Conservation (phyloP, 176 grass and related monocot genomes). For the Lolium perenne region DNA sequence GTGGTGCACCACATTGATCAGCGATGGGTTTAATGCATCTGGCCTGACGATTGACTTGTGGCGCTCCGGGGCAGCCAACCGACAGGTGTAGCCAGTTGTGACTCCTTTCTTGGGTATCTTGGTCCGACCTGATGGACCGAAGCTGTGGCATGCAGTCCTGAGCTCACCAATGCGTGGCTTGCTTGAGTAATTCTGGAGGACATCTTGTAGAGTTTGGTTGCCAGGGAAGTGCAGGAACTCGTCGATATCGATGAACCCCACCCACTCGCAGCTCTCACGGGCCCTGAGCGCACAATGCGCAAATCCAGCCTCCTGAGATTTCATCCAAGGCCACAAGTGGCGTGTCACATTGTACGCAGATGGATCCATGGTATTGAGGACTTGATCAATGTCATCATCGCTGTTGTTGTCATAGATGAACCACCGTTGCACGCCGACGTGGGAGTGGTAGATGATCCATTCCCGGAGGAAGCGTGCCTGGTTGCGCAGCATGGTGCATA, state of each 20-base stretch:
- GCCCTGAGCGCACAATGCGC: conserved; percentile 88
- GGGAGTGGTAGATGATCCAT: conserved; percentile 83
- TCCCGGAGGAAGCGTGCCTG: conserved; percentile 84
- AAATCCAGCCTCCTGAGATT: conserved; percentile 96
- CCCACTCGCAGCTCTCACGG: conserved; percentile 79
- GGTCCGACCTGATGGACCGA: conserved; percentile 87
- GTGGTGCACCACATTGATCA: conserved; percentile 97
- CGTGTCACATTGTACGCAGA: conserved; percentile 68
- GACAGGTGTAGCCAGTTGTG: conserved; percentile 70
- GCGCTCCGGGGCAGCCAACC: conserved; percentile 72
- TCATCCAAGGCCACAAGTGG: conserved; percentile 91
- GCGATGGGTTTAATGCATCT: conserved; percentile 70
- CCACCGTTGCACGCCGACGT: conserved; percentile 73
- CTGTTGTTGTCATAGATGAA: conserved; percentile 99
- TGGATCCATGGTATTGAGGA: conserved; percentile 50
- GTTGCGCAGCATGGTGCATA: conserved; percentile 98
- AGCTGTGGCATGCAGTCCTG: conserved; percentile 87
- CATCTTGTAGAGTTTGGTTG: conserved; percentile 56
- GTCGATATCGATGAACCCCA: conserved; percentile 90
- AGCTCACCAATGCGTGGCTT: conserved; percentile 70
- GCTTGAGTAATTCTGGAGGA: conserved; percentile 72
- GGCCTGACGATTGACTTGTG: conserved; percentile 93
- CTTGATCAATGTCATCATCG: conserved; percentile 76
- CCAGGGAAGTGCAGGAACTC: conserved; percentile 91
- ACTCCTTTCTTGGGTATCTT: conserved; percentile 69